Conservation (phyloP, 1,139 yeast species). For the Hanseniaspora gamundiae region DNA sequence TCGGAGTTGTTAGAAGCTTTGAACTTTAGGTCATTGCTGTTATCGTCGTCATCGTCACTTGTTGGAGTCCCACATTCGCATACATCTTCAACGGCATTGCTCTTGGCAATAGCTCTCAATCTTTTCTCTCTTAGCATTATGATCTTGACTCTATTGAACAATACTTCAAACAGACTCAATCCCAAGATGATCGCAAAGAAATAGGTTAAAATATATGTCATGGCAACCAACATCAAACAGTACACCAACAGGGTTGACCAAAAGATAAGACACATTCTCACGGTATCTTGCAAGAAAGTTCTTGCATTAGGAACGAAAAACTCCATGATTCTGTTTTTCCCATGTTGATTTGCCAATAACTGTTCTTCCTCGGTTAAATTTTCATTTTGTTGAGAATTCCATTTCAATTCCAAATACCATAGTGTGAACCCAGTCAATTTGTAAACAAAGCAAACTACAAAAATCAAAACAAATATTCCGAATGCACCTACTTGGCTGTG, state of each 20-base stretch:
- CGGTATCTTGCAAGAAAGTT: conserved; percentile 37
- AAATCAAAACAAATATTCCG: conserved; percentile 54
- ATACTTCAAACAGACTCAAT: conserved; percentile 53
- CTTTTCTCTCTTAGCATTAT: conserved; percentile 7
- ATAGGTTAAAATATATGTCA: conserved; percentile 54
- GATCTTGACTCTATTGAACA: conserved; percentile 40
- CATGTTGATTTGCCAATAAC: conserved; percentile 8
- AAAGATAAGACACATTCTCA: conserved; percentile 44
- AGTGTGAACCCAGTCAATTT: conserved; percentile 47
- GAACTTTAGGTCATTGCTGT: neutral
- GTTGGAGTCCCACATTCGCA: conserved; percentile 7
- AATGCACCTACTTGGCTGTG: conserved; percentile 47
- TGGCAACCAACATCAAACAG: conserved; percentile 65
- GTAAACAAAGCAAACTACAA: conserved; percentile 44
- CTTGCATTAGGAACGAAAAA: conserved; percentile 30
- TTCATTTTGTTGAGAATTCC: conserved; percentile 31
- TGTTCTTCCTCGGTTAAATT: conserved; percentile 19
- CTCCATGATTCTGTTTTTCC: conserved; percentile 21
- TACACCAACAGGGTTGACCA: conserved; percentile 55
- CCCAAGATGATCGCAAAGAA: conserved; percentile 66
- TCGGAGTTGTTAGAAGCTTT: neutral
- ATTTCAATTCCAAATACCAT: conserved; percentile 52
- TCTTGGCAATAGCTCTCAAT: conserved; percentile 2
- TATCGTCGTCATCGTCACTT: neutral
- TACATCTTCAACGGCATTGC: neutral